Base-by-base conservation (phyloP, 768 basidiomycete species). In the Sistotremastrum suecicum region DNA sequence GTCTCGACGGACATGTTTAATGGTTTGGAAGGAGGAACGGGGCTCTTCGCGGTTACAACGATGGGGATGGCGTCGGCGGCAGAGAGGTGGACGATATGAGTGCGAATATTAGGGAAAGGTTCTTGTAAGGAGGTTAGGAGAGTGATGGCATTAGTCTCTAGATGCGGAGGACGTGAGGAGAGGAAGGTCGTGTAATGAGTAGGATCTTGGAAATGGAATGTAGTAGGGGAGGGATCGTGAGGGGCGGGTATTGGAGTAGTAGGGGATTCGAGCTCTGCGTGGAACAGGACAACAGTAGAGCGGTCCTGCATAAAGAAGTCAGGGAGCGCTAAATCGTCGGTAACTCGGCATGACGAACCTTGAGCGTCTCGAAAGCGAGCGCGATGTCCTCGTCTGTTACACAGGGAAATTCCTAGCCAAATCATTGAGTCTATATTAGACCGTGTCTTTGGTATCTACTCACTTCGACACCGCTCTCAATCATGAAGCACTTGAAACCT, bases 401-500 rank as follows among this genome's bases (percentile, higher is more conserved):
- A 54, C 74, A 80, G 3, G 92, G 94, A 59, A 99, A 98, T 67
- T 99, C 91, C 90, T 92, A 53, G 37, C n/a, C 43, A 39, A 9
- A 46, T 47, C 35, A 7, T 30, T 3, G 34, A 42, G 20, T 31
- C 11, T 12, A 8, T 41, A 11, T 44, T 39, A 44, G 44, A 43
- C 40, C 45, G 29, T 35, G 39, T 42, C 31, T 43, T 42, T 34
- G 31, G 31, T 32, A 34, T 12, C 5, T 31, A 56, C 67, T 42
- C 54, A 90, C 92, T 50, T 95, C 84, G 11, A 98, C 92, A 29
- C 95, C 94, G 55, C 90, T 94, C 52, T 94, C 83, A 50, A 92
- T 91, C 53, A 97, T 65, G 62, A 97, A 98, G 59, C 91, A 95
- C 60, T 98, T 97, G 71, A 97, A 97, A 0, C 94, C 94, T 64